phyloP scores from a whole-genome alignment of 2,329 filamentous ascomycete species.

The Ceratocystis papillata region DNA sequence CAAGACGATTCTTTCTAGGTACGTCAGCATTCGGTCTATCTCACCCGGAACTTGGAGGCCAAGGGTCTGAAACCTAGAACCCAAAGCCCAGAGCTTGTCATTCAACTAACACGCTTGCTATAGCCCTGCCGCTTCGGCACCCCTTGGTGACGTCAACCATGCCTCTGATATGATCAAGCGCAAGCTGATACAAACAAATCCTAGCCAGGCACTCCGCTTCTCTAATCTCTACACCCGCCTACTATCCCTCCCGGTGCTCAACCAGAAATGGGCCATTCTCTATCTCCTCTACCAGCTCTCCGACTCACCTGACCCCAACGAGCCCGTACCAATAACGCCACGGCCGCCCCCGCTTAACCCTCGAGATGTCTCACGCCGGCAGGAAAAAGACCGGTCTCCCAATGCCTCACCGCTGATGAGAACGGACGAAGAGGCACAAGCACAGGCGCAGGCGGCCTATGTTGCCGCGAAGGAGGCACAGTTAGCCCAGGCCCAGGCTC shows the following conservation, averaged over 20 bases:
- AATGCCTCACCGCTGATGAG: constrained; percentile 33
- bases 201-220: constrained; percentile 69
- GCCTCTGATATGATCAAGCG: constrained; percentile 86
- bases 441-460: constrained; percentile 28
- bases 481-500: constrained; percentile 27
- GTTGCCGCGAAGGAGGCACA: constrained; percentile 36
- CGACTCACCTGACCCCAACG: constrained; percentile 50
- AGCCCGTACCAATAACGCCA: constrained; percentile 40
- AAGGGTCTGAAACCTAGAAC: background rate
- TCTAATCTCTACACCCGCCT: constrained; percentile 84
- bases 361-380: constrained; percentile 33
- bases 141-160: constrained; percentile 65
- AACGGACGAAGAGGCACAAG: constrained; percentile 36
- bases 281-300: constrained; percentile 80
- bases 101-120: background rate
- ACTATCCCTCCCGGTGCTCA: constrained; percentile 79
- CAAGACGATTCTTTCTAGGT: constrained; percentile 44
- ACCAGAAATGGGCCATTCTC: constrained; percentile 93
- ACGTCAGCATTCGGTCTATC: constrained; percentile 24
- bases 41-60: background rate
- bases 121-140: constrained; percentile 32
- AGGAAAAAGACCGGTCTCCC: constrained; percentile 32
- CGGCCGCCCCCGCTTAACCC: constrained; percentile 31
- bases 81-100: background rate
- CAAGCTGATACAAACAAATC: constrained; percentile 68